Evolutionary conservation across 331 rosid genomes (phyloP).

Genomic region (Quercus lobata): DNA sequence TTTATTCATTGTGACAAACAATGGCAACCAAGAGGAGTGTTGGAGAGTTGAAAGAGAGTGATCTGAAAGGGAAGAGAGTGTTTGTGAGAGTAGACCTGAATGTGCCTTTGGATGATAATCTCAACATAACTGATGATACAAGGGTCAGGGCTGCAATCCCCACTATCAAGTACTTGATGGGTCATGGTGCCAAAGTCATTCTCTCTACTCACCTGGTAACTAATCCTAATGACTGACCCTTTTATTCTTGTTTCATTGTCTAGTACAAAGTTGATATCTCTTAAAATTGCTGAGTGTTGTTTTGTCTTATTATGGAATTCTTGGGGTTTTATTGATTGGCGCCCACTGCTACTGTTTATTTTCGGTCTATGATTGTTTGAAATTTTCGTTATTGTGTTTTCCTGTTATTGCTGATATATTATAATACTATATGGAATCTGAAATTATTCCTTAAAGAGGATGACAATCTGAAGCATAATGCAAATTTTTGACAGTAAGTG

Average conservation of each 20-base stretch:
- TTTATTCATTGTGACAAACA: not conserved
- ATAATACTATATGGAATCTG: too few relatives aligned
- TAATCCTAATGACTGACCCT: not conserved
- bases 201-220: constrained; percentile 83
- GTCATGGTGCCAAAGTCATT: constrained; percentile 81
- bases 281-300: too few relatives aligned
- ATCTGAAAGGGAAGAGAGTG: constrained; percentile 85
- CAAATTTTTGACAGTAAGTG: too few relatives aligned
- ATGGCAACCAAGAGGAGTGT: constrained; percentile 69
- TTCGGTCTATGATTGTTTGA: not conserved
- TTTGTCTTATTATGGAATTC: too few relatives aligned
- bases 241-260: not conserved
- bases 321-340: not conserved
- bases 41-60: constrained; percentile 57
- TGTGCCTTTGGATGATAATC: constrained; percentile 86
- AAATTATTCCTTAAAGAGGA: too few relatives aligned
- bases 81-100: constrained; percentile 91
- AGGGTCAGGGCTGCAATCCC: constrained; percentile 93
- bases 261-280: too few relatives aligned
- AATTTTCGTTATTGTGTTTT: not conserved
- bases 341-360: not conserved
- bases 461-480: too few relatives aligned
- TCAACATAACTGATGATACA: constrained; percentile 90
- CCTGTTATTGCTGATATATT: not conserved
- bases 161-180: constrained; percentile 70